Percentiles rank a stretch among this genome's conserved stretches.
Conservation (phyloP, 139 green algal genomes). For the Microglena sp. region DNA sequence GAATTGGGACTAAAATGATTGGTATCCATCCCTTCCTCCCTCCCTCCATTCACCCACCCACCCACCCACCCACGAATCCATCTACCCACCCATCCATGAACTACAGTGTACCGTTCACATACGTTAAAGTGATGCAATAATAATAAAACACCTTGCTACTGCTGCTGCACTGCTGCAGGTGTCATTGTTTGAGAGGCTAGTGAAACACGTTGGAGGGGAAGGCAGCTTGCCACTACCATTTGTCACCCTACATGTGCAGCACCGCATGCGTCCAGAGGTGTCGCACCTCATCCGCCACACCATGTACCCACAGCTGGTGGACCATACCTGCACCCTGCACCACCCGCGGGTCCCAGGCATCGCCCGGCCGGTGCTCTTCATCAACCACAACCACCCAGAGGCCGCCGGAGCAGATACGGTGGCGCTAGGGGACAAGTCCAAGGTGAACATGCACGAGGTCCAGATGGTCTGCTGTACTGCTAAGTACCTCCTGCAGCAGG, state of each 20-base stretch:
- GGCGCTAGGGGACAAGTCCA: slow-evolving; percentile 28
- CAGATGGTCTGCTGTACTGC: slow-evolving; percentile 34
- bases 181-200: slow-evolving; percentile 74
- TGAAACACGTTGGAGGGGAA: slow-evolving; percentile 18
- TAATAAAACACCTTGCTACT: too few relatives aligned
- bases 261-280: slow-evolving; percentile 61
- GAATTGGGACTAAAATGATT: too few relatives aligned
- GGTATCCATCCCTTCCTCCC: too few relatives aligned
- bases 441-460: slow-evolving; percentile 42
- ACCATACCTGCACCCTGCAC: slow-evolving; percentile 15
- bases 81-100: too few relatives aligned
- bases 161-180: slow-evolving; percentile 55
- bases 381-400: slow-evolving; percentile 47
- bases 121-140: too few relatives aligned
- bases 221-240: slow-evolving; percentile 26
- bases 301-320: slow-evolving; percentile 14
- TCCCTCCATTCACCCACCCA: too few relatives aligned
- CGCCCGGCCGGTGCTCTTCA: background rate
- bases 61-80: too few relatives aligned
- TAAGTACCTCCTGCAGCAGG: slow-evolving; percentile 56
- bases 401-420: slow-evolving; percentile 45
- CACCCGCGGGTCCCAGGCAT: slow-evolving; percentile 37
- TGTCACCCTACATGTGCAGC: slow-evolving; percentile 45
- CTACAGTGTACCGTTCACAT: too few relatives aligned
- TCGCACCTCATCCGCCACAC: slow-evolving; percentile 15